Evolutionary conservation across 2,329 filamentous ascomycete species (phyloP).

Genomic region (Colletotrichum truncatum): DNA sequence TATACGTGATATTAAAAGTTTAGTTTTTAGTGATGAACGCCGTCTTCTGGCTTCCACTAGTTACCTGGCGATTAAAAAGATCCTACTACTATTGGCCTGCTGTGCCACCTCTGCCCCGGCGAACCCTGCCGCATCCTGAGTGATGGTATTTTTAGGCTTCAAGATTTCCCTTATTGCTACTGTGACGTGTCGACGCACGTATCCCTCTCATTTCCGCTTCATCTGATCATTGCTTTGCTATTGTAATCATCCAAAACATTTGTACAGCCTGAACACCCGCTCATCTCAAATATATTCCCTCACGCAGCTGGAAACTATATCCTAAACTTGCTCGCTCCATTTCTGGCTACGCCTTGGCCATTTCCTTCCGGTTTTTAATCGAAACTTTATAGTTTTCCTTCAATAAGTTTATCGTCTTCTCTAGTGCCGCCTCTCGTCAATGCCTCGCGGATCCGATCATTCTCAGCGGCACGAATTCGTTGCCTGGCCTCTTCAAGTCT

Average conservation of each 20-base stretch:
- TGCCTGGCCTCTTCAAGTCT: constrained; percentile 72
- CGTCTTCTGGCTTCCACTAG: not conserved
- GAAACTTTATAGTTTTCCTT: too few species aligned
- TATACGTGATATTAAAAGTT: constrained; percentile 10
- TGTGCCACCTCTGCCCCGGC: not conserved
- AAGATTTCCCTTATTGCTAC: not conserved
- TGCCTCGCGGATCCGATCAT: constrained; percentile 63
- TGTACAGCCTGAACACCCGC: constrained; percentile 14
- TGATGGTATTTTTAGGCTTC: not conserved
- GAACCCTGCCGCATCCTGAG: not conserved
- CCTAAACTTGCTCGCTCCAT: not conserved
- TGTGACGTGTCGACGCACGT: not conserved
- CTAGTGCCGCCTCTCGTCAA: constrained; percentile 55
- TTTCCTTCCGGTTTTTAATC: not conserved
- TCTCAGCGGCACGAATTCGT: constrained; percentile 66
- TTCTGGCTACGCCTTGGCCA: not conserved
- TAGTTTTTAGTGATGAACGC: not conserved
- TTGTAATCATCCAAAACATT: constrained; percentile 14
- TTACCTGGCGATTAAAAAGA: not conserved
- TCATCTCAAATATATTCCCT: constrained; percentile 12
- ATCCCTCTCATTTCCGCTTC: constrained; percentile 3
- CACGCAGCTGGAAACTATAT: not conserved
- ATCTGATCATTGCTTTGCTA: not conserved
- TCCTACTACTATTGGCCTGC: not conserved
- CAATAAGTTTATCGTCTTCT: constrained; percentile 52